Evolutionary conservation across 441 rosid species (phyloP).

Genomic region (Hura crepitans): DNA sequence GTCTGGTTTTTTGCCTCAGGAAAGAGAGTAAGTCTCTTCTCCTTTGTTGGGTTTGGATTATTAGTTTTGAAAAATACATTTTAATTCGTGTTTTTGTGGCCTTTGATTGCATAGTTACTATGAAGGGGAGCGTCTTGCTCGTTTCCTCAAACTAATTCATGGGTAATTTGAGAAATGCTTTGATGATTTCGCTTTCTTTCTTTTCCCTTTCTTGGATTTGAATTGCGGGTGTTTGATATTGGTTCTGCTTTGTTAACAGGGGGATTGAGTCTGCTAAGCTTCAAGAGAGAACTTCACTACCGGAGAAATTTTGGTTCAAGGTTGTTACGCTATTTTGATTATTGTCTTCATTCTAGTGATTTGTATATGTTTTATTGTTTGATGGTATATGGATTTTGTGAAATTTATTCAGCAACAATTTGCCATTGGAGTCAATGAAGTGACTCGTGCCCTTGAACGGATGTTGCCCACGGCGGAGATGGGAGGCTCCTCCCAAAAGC

Average conservation of each 20-base stretch:
- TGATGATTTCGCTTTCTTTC: constrained; percentile 1
- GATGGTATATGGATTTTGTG: not conserved
- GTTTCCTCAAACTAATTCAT: constrained; percentile 50
- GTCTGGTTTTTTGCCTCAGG: constrained; percentile 18
- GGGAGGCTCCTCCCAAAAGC: constrained; percentile 21
- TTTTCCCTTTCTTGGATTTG: not conserved
- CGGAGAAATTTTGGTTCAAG: constrained; percentile 88
- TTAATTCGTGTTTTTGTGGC: not conserved
- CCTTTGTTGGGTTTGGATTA: not conserved
- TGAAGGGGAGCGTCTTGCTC: constrained; percentile 62
- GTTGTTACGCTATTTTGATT: constrained; percentile 28
- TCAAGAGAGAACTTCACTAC: constrained; percentile 48
- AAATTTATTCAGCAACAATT: constrained; percentile 61
- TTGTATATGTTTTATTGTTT: not conserved
- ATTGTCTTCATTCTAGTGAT: not conserved
- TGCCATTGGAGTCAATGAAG: constrained; percentile 88
- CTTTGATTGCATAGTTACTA: constrained; percentile 34
- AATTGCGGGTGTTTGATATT: not conserved
- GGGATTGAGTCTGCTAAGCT: constrained; percentile 51
- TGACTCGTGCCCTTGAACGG: constrained; percentile 74
- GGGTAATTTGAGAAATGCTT: constrained; percentile 35
- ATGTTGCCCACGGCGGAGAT: constrained; percentile 42
- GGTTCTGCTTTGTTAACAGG: constrained; percentile 34
- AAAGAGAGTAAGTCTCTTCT: constrained; percentile 25
- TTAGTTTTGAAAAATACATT: not conserved